phyloP scores from a whole-genome alignment of 1,139 yeast species.

The Zygoascus hellenicus region DNA sequence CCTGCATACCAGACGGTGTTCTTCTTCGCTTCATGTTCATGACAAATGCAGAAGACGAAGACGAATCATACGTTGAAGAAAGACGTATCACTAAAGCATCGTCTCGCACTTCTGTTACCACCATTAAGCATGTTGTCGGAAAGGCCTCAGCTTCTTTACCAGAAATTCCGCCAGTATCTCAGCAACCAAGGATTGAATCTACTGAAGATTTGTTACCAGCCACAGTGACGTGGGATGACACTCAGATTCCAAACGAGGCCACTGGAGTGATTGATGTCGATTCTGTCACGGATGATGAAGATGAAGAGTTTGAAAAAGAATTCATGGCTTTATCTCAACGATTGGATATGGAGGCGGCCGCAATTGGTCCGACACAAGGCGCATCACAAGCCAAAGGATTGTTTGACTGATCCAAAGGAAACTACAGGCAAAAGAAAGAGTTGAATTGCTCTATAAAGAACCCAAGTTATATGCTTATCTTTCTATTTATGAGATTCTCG shows the following conservation, averaged over 20 bases:
- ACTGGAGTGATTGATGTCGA: slow-evolving; percentile 5
- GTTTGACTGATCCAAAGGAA: slow-evolving; percentile 21
- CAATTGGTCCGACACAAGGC: slow-evolving; percentile 28
- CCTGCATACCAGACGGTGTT: slow-evolving; percentile 16
- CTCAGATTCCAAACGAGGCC: slow-evolving; percentile 3
- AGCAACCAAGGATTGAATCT: background rate
- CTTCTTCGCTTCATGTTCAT: slow-evolving; percentile 18
- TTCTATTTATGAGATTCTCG: background rate
- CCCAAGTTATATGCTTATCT: background rate
- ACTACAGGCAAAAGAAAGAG: too few relatives aligned
- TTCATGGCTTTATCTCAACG: slow-evolving; percentile 3
- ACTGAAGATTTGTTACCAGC: slow-evolving; percentile 4
- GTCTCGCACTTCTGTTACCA: background rate
- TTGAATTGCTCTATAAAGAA: too few relatives aligned
- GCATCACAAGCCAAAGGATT: slow-evolving; percentile 26
- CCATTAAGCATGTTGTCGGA: background rate
- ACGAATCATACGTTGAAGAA: slow-evolving; percentile 2
- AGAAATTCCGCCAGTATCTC: background rate
- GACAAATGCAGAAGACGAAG: slow-evolving; percentile 15
- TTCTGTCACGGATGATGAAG: slow-evolving; percentile 12
- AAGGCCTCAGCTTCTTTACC: background rate
- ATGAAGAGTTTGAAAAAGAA: slow-evolving; percentile 10
- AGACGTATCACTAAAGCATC: slow-evolving; percentile 1
- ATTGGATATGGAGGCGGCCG: slow-evolving; percentile 8
- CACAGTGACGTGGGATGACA: slow-evolving; percentile 10